These are phyloP conservation scores for Pseudotsuga menziesii DNA, from an alignment of 75 land plant species.

Conservation along the genomic window DNA sequence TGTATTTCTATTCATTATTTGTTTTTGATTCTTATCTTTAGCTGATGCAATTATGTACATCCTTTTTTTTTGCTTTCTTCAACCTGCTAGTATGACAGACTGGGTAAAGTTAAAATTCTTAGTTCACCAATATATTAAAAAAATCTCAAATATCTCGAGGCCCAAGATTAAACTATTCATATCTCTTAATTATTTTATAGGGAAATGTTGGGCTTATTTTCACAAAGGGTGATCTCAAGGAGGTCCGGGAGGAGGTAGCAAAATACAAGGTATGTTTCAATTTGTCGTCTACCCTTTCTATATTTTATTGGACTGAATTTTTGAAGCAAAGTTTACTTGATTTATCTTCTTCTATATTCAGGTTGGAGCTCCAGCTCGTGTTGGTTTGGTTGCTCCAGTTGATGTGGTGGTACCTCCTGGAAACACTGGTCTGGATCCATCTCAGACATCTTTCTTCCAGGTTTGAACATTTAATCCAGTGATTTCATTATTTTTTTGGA, in stretches of 20 bases:
- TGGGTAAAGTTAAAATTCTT: too few relatives aligned
- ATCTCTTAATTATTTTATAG: not conserved
- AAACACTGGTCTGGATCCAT: constrained; percentile 62
- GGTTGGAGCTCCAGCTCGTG: constrained; percentile 68
- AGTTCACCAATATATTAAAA: too few relatives aligned
- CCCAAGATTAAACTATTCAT: not conserved
- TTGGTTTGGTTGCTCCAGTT: constrained; percentile 56
- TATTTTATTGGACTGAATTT: not conserved
- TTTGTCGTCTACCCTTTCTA: not conserved
- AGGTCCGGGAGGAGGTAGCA: constrained; percentile 50
- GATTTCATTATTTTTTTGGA: constrained; percentile 10
- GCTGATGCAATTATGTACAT: too few relatives aligned
- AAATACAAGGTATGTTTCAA: constrained; percentile 39
- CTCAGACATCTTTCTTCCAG: constrained; percentile 65
- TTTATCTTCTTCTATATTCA: not conserved
- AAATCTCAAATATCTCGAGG: too few relatives aligned
- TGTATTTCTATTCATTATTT: too few relatives aligned
- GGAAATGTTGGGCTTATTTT: constrained; percentile 61
- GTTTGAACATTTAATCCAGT: constrained; percentile 11
- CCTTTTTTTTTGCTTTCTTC: too few relatives aligned
- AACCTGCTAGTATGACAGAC: too few relatives aligned
- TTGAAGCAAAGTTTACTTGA: not conserved
- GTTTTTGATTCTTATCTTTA: too few relatives aligned
- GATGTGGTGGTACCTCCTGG: constrained; percentile 60
- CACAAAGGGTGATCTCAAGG: constrained; percentile 60